A percentile compares a stretch with the other conserved stretches of the same genome.
Conservation (phyloP, 202 grass and related monocot species). For the Schoenoplectus triqueter region DNA sequence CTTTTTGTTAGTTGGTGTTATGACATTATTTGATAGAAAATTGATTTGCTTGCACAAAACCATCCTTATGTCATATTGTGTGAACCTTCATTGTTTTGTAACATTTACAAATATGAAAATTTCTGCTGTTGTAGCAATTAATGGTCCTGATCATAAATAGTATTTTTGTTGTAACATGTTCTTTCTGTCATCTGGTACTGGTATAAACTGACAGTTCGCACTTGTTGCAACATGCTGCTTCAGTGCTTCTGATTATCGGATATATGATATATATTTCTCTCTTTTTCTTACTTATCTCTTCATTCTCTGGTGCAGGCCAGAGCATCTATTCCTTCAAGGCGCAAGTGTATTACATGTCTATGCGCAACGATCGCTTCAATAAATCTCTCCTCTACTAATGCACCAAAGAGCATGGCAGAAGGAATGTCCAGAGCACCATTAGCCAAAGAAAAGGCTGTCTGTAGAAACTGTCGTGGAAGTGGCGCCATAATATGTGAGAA, state of each 20-base stretch:
- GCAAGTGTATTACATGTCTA: slow-evolving; percentile 70
- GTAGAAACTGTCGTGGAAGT: slow-evolving; percentile 69
- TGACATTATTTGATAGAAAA: neutral
- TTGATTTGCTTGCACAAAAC: neutral
- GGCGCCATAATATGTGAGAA: slow-evolving; percentile 85
- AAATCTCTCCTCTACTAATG: slow-evolving; percentile 42
- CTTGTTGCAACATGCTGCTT: neutral
- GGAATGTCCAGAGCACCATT: slow-evolving; percentile 40
- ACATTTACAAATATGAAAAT: neutral
- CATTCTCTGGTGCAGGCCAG: slow-evolving; percentile 41
- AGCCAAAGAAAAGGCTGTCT: slow-evolving; percentile 68
- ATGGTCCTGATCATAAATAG: neutral
- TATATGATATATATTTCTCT: neutral
- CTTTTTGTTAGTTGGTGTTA: neutral
- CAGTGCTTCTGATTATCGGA: neutral
- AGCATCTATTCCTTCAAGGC: slow-evolving; percentile 46
- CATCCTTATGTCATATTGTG: neutral
- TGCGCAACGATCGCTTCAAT: slow-evolving; percentile 67
- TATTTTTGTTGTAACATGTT: neutral
- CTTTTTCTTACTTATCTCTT: slow-evolving; percentile 3
- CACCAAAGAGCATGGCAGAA: slow-evolving; percentile 49
- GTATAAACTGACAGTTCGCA: neutral
- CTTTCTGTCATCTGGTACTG: neutral
- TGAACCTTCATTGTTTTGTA: neutral
- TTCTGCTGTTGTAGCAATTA: too few relatives aligned